Evolutionary conservation across 257 asterid species (phyloP).

Genomic region (Fraxinus quadrangulata): DNA sequence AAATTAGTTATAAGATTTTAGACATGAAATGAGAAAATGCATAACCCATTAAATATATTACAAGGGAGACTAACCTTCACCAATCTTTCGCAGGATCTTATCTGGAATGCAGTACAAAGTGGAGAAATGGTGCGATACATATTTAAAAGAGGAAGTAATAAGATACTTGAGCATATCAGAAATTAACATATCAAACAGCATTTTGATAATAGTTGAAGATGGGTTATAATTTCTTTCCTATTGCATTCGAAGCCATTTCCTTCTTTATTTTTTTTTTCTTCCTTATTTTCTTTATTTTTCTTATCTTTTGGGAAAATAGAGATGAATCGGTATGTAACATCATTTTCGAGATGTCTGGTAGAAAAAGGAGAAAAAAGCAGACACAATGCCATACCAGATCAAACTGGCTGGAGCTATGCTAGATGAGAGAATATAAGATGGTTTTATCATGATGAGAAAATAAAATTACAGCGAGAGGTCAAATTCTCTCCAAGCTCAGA

Average conservation of each 20-base stretch:
- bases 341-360: neutral
- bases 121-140: neutral
- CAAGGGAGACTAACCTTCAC: conserved; percentile 44
- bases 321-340: neutral
- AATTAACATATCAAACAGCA: neutral
- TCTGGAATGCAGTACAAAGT: conserved; percentile 35
- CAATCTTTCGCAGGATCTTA: conserved; percentile 52
- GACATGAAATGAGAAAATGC: neutral
- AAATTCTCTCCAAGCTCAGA: conserved; percentile 65
- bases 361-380: neutral
- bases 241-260: neutral
- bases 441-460: conserved; percentile 29
- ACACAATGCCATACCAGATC: neutral
- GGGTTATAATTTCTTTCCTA: neutral
- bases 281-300: neutral
- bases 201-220: neutral
- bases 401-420: conserved; percentile 15
- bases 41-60: neutral
- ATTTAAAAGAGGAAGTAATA: conserved; percentile 1
- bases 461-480: conserved; percentile 56
- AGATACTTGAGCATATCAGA: neutral
- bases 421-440: conserved; percentile 6
- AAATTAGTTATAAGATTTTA: neutral
- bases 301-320: neutral
- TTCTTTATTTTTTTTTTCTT: neutral